Evolutionary conservation across 164 flowering plant species (phyloP), one percentile per base, ranked within the genome.

Genomic region (Vitis cinerea): DNA sequence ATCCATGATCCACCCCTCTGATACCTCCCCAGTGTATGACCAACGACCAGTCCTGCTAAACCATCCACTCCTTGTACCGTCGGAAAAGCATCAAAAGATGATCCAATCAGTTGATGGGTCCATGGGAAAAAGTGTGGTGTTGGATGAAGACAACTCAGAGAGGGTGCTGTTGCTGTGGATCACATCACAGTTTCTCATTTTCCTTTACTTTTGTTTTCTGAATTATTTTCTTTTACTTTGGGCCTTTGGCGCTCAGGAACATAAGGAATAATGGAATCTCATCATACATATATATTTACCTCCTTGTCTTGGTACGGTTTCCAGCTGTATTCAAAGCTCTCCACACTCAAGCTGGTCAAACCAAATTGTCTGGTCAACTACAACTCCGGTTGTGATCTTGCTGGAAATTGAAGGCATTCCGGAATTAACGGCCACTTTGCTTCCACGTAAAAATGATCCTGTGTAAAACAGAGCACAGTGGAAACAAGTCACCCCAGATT

Each of bases 191-290:
- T 8, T 66, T 55, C 63, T 19, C 8, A 15, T 53, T 37, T n/a
- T 16, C 1, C 4, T 16, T 15, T 12, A 8, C 59, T 59, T n/a
- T 3, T 1, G 11, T 51, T 61, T 49, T 14, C 10, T 56, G 61
- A 54, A 50, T 62, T 49, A 50, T 81, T 70, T 70, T 58, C 60
- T 63, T 70, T 66, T 62, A 14, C 69, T 69, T 64, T 61, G 62
- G 68, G 65, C 30, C 70, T 72, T 65, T 72, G 53, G 63, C 69
- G 58, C 59, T 66, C 29, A 76, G 75, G 74, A 81, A 76, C 86
- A 81, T 57, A 79, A 71, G 82, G 85, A 83, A 85, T 82, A 83
- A 77, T 72, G 86, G 89, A 87, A 85, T 88, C 90, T 86, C 78
- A 78, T 80, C 81, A 76, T 76, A 75, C 54, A 77, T 71, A 37